Base-by-base conservation (phyloP, 805 yeast genomes). In the Kodamaea hsintzibuensis region DNA sequence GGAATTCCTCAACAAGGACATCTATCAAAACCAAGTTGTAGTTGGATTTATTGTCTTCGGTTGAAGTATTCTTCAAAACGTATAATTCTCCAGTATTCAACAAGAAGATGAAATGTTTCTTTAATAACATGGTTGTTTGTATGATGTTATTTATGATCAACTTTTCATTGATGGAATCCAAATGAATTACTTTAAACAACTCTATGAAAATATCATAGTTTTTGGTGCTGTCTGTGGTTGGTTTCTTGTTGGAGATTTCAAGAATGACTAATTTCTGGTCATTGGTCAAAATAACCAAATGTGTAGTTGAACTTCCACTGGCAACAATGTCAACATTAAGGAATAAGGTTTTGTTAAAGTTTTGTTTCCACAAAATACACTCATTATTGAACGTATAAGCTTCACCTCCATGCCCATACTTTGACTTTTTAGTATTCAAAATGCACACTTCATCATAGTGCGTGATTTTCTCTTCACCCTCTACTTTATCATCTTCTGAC, bases 31-130 rank as follows among this genome's bases (percentile, higher is more conserved):
- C 67, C 57, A 76, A 64, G 46, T 72, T 46, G 40, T 51, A 51
- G 44, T 51, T 46, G 25, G 54, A 19, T 13, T 51, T 51, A 14
- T 40, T 37, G 13, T 51, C 47, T 13, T 25, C 45, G 35, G 55
- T 38, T 50, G 54, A 46, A 50, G 72, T 73, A 53, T 71, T 72
- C 43, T 71, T 73, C 49, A 76, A 61, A 2, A 76, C 60, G 53
- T 58, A 73, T 8, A 74, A 62, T 13, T 76, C 80, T 7, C 80
- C 80, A n/a, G 68, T 67, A 43, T 58, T 61, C 35, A 74, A 57
- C 27, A 76, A 57, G 42, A 76, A 68, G 40, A 75, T 55, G 49
- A 75, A 72, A 55, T 76, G 77, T 38, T 60, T 59, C 22, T 62
- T 60, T 7, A 64, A 61, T 5, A 74, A 57, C 62, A 70, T 62